Percentiles rank a stretch among this genome's conserved stretches.
Evolutionary conservation across 148 eudicot genomes (phyloP).

Genomic region (Pouteria glomerata): DNA sequence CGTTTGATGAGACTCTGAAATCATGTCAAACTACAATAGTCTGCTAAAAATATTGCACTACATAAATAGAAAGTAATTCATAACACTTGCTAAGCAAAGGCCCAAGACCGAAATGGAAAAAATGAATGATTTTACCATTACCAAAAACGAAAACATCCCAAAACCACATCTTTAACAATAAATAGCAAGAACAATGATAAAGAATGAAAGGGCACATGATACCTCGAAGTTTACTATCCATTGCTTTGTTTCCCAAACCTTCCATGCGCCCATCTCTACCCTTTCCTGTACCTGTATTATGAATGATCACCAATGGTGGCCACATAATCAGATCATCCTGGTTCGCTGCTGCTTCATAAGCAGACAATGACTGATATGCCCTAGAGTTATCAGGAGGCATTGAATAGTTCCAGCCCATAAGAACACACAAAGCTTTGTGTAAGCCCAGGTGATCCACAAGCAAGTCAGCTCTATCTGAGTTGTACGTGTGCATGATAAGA

Average conservation of each 20-base stretch:
- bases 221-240: conserved; percentile 94
- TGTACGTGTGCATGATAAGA: conserved; percentile 83
- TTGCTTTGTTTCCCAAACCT: conserved; percentile 92
- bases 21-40: background rate
- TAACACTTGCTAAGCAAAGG: background rate
- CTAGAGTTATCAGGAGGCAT: conserved; percentile 77
- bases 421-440: conserved; percentile 89
- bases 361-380: conserved; percentile 71
- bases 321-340: conserved; percentile 86
- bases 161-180: background rate
- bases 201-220: conserved; percentile 35
- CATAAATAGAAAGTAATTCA: too few relatives aligned
- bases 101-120: background rate
- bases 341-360: conserved; percentile 70
- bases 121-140: conserved; percentile 1
- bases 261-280: conserved; percentile 86
- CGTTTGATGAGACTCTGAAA: background rate
- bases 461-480: conserved; percentile 59
- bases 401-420: conserved; percentile 91
- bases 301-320: conserved; percentile 88
- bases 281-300: conserved; percentile 83
- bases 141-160: background rate
- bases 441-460: conserved; percentile 90
- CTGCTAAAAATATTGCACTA: background rate
- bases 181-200: conserved; percentile 15